Percentiles rank a stretch among this genome's conserved stretches.
These are phyloP conservation scores for Trichoderma polysporum DNA, from an alignment of 2,329 filamentous ascomycete genomes.

Conservation along the genomic window DNA sequence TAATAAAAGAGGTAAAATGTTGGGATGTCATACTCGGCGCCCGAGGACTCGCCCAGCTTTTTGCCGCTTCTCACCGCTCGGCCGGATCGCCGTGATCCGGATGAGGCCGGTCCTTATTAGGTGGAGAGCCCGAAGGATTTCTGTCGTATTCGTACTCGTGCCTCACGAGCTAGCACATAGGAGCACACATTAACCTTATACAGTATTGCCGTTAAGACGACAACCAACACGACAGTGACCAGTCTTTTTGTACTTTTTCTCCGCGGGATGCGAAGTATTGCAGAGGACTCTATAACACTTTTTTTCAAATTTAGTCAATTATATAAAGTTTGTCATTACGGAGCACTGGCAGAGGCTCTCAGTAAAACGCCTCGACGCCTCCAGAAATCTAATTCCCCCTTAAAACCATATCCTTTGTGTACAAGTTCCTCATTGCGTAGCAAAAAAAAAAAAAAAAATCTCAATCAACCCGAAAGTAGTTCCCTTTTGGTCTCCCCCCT, in stretches of 20 bases:
- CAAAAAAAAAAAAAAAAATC: constrained; percentile 45
- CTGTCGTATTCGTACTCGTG: constrained; percentile 14
- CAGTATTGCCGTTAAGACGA: neutral
- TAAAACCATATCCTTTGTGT: constrained; percentile 36
- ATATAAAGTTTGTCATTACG: constrained; percentile 5
- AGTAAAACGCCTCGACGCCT: constrained; percentile 19
- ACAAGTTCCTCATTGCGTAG: constrained; percentile 45
- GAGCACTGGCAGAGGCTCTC: constrained; percentile 3
- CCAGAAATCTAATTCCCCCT: constrained; percentile 41
- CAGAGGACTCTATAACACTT: neutral
- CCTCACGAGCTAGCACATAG: neutral
- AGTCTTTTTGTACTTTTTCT: neutral
- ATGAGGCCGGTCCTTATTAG: constrained; percentile 24
- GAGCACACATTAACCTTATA: neutral
- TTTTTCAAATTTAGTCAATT: neutral
- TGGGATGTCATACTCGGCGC: neutral
- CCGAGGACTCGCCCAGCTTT: constrained; percentile 13
- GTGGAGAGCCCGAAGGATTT: neutral
- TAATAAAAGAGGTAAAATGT: neutral
- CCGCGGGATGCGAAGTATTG: neutral
- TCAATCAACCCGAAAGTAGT: constrained; percentile 35
- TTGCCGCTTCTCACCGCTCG: constrained; percentile 34
- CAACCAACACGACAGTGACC: neutral
- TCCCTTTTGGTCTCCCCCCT: neutral
- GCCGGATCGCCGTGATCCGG: constrained; percentile 26